Evolutionary conservation across 257 asterid species (phyloP).

Genomic region (Jaltomata sinuosa): DNA sequence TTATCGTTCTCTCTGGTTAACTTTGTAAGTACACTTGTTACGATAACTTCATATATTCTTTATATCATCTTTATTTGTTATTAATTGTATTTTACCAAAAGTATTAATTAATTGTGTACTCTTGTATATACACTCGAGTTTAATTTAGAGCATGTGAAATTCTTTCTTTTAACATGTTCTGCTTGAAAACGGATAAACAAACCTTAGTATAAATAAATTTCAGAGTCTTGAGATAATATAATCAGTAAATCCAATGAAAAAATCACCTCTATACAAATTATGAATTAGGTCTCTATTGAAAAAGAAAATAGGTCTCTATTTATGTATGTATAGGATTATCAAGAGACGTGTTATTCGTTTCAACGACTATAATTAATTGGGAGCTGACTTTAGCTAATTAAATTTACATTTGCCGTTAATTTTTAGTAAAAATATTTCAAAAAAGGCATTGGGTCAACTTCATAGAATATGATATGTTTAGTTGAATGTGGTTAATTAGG

Average conservation of each 20-base stretch:
- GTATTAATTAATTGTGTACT: background rate
- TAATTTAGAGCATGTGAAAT: background rate
- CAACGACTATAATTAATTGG: background rate
- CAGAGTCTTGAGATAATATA: background rate
- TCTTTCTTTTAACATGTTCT: background rate
- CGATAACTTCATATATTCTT: background rate
- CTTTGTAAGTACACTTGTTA: background rate
- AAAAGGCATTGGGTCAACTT: background rate
- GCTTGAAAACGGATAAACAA: too few species aligned
- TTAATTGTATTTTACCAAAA: background rate
- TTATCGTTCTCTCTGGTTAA: background rate
- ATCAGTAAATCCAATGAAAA: background rate
- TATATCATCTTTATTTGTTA: background rate
- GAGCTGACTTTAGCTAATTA: background rate
- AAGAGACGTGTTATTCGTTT: background rate
- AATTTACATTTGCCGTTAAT: background rate
- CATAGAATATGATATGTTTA: background rate
- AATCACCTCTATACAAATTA: background rate
- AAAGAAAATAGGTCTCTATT: background rate
- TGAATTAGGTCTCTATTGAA: background rate
- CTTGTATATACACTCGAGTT: background rate
- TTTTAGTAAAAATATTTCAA: background rate
- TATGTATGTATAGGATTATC: background rate
- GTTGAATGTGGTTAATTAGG: background rate
- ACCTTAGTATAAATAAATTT: too few species aligned